Evolutionary conservation across 805 yeast genomes (phyloP).

Genomic region (Sugiyamaella mastotermitis): DNA sequence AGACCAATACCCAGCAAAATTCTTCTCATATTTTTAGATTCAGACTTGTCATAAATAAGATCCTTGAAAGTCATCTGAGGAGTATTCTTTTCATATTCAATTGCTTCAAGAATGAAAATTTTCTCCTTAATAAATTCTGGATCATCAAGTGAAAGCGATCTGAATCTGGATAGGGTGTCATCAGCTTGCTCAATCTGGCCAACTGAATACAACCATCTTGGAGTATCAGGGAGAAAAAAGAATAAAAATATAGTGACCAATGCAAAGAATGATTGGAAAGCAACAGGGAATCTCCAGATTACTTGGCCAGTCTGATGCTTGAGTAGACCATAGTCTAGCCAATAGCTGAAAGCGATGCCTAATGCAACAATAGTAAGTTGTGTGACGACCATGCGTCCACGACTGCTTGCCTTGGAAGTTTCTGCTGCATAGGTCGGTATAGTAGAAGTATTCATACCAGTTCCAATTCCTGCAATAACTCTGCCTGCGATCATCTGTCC

Average conservation of each 20-base stretch:
- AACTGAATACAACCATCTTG: conserved; percentile 66
- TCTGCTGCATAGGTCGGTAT: conserved; percentile 65
- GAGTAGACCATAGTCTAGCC: conserved; percentile 22
- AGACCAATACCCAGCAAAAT: conserved; percentile 11
- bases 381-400: conserved; percentile 52
- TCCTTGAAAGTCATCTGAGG: conserved; percentile 8
- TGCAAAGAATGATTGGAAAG: conserved; percentile 18
- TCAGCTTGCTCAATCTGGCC: conserved; percentile 58
- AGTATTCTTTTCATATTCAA: conserved; percentile 5
- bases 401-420: conserved; percentile 50
- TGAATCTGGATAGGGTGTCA: conserved; percentile 4
- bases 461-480: conserved; percentile 63
- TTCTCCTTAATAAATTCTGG: conserved; percentile 2
- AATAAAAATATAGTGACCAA: conserved; percentile 36
- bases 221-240: conserved; percentile 70
- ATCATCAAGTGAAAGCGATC: not conserved
- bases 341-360: conserved; percentile 30
- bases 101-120: conserved; percentile 6
- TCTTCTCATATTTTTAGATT: conserved; percentile 13
- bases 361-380: conserved; percentile 19
- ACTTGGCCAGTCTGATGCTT: conserved; percentile 7
- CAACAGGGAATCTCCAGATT: conserved; percentile 19
- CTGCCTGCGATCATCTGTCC: conserved; percentile 67
- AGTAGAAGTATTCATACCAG: conserved; percentile 59
- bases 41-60: conserved; percentile 7